Evolutionary conservation across 257 asterid genomes (phyloP), one percentile per base, ranked within the genome.

Genomic region (Nicotiana obtusifolia): DNA sequence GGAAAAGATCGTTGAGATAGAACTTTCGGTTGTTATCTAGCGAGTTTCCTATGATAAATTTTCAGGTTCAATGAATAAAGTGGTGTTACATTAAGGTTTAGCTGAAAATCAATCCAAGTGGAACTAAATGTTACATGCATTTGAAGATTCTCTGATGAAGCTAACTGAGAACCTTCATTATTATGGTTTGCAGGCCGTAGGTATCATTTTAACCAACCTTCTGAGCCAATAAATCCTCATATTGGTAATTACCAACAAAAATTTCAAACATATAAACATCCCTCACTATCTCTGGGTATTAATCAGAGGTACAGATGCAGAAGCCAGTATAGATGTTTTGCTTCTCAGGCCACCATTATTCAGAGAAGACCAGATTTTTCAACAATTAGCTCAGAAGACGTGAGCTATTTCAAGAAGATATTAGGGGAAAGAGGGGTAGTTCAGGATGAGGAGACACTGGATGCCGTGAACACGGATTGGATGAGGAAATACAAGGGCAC

Each of bases 391-490:
- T 68, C 85, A 19, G 97, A 92, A 69, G 98, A 95, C 88, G 88
- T 95, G 83, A 88, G 84, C 86, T 87, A 90, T 88, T 94, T 95
- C 85, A 95, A 90, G 88, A 91, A 86, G 81, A 76, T 89, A 64
- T 85, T 94, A 86, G 99, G 98, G 37, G 96, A 93, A 47, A 92
- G 85, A 81, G 97, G 97, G 80, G 97, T 95, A 73, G 87, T 95
- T 84, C 93, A 91, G 89, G 99, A 94, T 5, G 89, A 89, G 87
- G 94, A 87, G 83, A 92, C 86, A 76, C 85, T 95, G 82, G 93
- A 91, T 82, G 95, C 90, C 83, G 97, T 91, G 35, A 95, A 95
- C 87, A 92, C 91, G 2, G 99, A 95, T 88, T 95, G 99, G 99
- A 90, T 94, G 97, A 87, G 89, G 82, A 92, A 92, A 86, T 85